phyloP scores from a whole-genome alignment of 306 rosid species.

The Cotoneaster glaucophyllus region DNA sequence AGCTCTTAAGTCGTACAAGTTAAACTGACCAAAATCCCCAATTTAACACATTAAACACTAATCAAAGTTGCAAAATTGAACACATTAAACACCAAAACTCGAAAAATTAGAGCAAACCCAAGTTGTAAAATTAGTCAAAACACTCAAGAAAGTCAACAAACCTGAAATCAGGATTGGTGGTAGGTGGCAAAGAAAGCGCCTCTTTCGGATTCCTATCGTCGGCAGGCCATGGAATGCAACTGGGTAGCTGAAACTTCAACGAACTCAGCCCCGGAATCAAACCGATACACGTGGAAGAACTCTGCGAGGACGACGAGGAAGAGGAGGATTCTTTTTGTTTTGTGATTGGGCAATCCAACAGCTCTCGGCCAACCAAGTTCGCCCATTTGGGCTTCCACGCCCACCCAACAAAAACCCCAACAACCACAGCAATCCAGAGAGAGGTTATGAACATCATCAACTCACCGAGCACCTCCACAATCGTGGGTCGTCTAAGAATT shows the following conservation, averaged over 20 bases:
- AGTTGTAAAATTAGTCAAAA: not conserved
- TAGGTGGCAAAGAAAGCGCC: slow-evolving; percentile 17
- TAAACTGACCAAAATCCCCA: not conserved
- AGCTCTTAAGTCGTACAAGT: not conserved
- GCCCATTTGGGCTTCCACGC: slow-evolving; percentile 96
- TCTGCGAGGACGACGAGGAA: not conserved
- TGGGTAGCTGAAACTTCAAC: slow-evolving; percentile 33
- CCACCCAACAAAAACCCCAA: slow-evolving; percentile 90
- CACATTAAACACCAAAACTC: not conserved
- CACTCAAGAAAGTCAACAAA: slow-evolving; percentile 18
- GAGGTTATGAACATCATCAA: slow-evolving; percentile 48
- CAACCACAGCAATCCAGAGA: slow-evolving; percentile 66
- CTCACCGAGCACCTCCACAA: slow-evolving; percentile 30
- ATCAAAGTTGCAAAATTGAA: not conserved
- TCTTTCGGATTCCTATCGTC: slow-evolving; percentile 14
- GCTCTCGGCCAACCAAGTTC: slow-evolving; percentile 25
- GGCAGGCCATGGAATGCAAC: slow-evolving; percentile 30
- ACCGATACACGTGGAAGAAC: slow-evolving; percentile 16
- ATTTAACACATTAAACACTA: not conserved
- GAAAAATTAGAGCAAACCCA: not conserved
- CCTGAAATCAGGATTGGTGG: slow-evolving; percentile 32
- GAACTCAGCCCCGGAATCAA: slow-evolving; percentile 36
- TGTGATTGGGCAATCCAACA: slow-evolving; percentile 23
- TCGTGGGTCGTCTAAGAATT: slow-evolving; percentile 30
- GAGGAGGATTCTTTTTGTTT: slow-evolving; percentile 21